Evolutionary conservation across 352 stramenopile species (phyloP), one percentile per base, ranked within the genome.

Genomic region (Pythium phragmiticola): DNA sequence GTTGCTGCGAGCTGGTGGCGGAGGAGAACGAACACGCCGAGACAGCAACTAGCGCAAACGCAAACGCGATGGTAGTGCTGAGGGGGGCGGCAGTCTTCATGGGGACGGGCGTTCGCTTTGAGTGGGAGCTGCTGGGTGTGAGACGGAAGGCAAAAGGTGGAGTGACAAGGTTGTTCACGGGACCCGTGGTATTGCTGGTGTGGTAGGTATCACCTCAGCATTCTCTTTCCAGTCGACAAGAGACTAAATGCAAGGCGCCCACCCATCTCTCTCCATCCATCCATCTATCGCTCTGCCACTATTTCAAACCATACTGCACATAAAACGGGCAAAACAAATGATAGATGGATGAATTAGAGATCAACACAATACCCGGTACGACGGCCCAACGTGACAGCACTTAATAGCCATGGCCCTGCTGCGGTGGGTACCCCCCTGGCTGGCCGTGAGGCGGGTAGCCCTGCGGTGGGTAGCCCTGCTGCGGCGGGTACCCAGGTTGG

Each of bases 401-500:
- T 57, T 60, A 66, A 51, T 66, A 66, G 21, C 60, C 60, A 8
- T 39, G 57, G 8, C 76, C 76, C 26, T 30, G 26, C 26, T 30
- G 26, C 26, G 26, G 26, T 30, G 26, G 26, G 26, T 30, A 30
- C 26, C 26, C 26, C 26, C 26, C 26, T 5, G 26, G 26, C 26
- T 30, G 26, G 26, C 26, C 26, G 4, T 16, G 11, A 16, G 37
- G 37, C 37, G 37, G 26, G 26, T 30, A 30, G 4, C 26, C 26
- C 26, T 30, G 26, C 4, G 26, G 26, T 30, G 26, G 26, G 26
- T 30, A 30, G 26, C 26, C 26, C 26, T 30, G 26, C 26, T 30
- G 26, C 26, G 26, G 26, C 26, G 26, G 26, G 26, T 30, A 30
- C 26, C 26, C 26, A 30, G 26, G 26, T 30, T 30, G 26, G 26